Evolutionary conservation across 306 rosid species (phyloP).

Genomic region (Datisca glomerata): DNA sequence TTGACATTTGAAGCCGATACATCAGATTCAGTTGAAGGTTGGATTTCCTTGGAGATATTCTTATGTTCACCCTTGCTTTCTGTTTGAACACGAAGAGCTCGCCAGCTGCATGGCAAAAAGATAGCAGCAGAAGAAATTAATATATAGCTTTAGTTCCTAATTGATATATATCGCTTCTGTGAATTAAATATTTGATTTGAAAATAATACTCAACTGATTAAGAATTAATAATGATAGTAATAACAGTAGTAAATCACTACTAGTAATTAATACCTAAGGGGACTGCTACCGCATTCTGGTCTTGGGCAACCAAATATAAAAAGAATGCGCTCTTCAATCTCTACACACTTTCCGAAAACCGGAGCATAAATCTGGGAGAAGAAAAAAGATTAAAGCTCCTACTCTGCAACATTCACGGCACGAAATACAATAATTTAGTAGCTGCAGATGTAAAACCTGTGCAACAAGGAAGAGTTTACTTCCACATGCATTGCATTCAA

Average conservation of each 20-base stretch:
- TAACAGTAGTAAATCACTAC: neutral
- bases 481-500: slow-evolving; percentile 43
- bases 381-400: neutral
- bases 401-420: neutral
- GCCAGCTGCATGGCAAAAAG: slow-evolving; percentile 30
- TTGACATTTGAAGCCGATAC: slow-evolving; percentile 13
- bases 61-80: slow-evolving; percentile 5
- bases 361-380: slow-evolving; percentile 59
- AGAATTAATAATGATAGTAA: neutral
- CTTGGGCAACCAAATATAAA: slow-evolving; percentile 55
- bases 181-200: too few relatives aligned
- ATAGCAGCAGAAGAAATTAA: neutral
- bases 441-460: slow-evolving; percentile 26
- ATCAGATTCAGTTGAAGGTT: slow-evolving; percentile 7
- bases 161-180: too few relatives aligned
- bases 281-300: slow-evolving; percentile 36
- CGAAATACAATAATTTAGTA: neutral
- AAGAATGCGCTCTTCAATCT: slow-evolving; percentile 48
- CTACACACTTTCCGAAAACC: slow-evolving; percentile 13
- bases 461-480: slow-evolving; percentile 42
- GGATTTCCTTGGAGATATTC: slow-evolving; percentile 11
- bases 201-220: too few relatives aligned
- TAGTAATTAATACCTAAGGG: slow-evolving; percentile 27
- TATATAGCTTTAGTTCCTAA: too few relatives aligned
- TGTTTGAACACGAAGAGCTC: slow-evolving; percentile 66